Evolutionary conservation across 768 basidiomycete species (phyloP), one percentile per base, ranked within the genome.

Genomic region (Trametes elegans): DNA sequence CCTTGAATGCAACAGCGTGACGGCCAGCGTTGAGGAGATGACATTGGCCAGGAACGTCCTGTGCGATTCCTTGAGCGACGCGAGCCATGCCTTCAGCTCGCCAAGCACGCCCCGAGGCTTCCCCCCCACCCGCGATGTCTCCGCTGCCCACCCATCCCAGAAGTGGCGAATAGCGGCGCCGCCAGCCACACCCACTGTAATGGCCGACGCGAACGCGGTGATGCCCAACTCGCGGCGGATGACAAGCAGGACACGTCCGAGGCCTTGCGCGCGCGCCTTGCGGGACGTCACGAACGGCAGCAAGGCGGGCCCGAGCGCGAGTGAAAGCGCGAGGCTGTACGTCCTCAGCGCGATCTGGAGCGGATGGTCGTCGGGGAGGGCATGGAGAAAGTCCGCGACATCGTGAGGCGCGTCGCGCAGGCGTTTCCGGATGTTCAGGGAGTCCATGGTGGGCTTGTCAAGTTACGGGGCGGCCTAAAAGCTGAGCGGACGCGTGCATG

Each of bases 181-280:
- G 7, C 88, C 89, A 0, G 79, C 87, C 5, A 88, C 74, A 14
- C 83, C 78, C 6, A 80, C 63, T 0, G 87, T 82, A 49, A 89
- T 78, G 26, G 86, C 79, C 52, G 80, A 85, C 6, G 90, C 85
- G 66, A 91, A 88, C 13, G 87, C 82, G 52, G 81, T 82, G 32
- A 76, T 58, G 7, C 78, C 76, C 10, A 88, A 67, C 63, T 90
- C 87, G 35, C 80, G 77, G 49, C 62, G 70, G 8, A 91, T 68
- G 11, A 83, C 73, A 69, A 56, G 62, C 59, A 36, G 78, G 61
- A 61, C 60, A 47, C 52, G 43, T 34, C 47, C 24, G 21, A 60
- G 62, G 55, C 44, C 66, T 49, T 48, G 70, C 24, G 52, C 57
- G 55, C 52, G 62, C 27, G 65, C 42, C 46, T 59, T 70, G 3